Evolutionary conservation across 768 basidiomycete genomes (phyloP).

Genomic region (Strobilomyces echinocephalus): DNA sequence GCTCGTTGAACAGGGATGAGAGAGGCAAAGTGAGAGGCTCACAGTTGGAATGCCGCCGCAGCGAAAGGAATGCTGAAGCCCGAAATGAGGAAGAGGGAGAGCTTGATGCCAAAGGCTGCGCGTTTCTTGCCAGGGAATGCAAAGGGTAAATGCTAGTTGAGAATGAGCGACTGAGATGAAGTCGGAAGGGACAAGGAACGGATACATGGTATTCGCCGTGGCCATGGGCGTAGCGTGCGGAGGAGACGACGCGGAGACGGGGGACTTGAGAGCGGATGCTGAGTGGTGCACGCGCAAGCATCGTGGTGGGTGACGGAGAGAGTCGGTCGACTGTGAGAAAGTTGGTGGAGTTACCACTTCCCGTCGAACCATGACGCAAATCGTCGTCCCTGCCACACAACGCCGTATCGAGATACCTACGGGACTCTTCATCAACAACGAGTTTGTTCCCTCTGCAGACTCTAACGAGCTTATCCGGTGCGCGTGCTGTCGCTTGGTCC

Average conservation of each 20-base stretch:
- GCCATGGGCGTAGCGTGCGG: slow-evolving; percentile 46
- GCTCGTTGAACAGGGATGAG: background rate
- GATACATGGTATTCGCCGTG: slow-evolving; percentile 51
- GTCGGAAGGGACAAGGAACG: background rate
- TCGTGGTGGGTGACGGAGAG: slow-evolving; percentile 19
- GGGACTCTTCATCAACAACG: slow-evolving; percentile 88
- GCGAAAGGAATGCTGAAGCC: slow-evolving; percentile 69
- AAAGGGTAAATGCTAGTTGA: slow-evolving; percentile 52
- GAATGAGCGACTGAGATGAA: slow-evolving; percentile 2
- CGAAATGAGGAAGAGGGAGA: slow-evolving; percentile 36
- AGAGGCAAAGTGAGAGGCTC: slow-evolving; percentile 24
- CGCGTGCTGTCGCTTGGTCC: slow-evolving; percentile 21
- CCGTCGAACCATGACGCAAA: slow-evolving; percentile 36
- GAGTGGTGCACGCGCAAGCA: slow-evolving; percentile 43
- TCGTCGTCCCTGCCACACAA: slow-evolving; percentile 39
- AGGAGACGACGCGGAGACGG: slow-evolving; percentile 22
- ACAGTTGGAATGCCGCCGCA: slow-evolving; percentile 63
- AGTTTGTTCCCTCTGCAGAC: slow-evolving; percentile 76
- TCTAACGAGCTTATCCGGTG: slow-evolving; percentile 62
- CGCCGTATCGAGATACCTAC: slow-evolving; percentile 64
- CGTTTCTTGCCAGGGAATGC: slow-evolving; percentile 48
- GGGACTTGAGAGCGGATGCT: slow-evolving; percentile 36
- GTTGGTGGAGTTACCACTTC: background rate
- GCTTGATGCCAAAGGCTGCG: slow-evolving; percentile 36
- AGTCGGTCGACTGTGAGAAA: slow-evolving; percentile 22